Evolutionary conservation across 495 filamentous ascomycete species (phyloP).

Genomic region (Sordaria brevicollis): DNA sequence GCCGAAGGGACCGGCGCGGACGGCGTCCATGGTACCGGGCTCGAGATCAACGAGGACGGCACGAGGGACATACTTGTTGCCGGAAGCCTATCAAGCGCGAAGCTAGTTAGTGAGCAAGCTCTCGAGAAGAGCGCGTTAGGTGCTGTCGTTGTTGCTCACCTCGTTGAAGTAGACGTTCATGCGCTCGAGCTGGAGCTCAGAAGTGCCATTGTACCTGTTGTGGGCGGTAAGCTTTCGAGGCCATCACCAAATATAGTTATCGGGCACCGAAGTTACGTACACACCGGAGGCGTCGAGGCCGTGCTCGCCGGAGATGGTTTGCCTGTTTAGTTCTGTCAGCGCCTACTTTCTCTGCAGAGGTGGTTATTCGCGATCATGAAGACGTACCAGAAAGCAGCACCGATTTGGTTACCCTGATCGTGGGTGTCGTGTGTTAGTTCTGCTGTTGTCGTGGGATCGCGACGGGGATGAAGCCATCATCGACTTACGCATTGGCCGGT

Average conservation of each 20-base stretch:
- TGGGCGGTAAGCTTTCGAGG: slow-evolving; percentile 19
- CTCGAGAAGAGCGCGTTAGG: neutral
- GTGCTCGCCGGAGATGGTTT: slow-evolving; percentile 97
- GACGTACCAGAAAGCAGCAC: slow-evolving; percentile 92
- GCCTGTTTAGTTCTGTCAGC: slow-evolving; percentile 29
- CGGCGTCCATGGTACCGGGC: slow-evolving; percentile 98
- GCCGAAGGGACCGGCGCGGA: slow-evolving; percentile 97
- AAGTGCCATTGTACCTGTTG: slow-evolving; percentile 86
- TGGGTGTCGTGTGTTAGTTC: slow-evolving; percentile 21
- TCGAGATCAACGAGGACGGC: slow-evolving; percentile 99
- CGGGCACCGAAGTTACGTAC: slow-evolving; percentile 24
- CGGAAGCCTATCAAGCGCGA: slow-evolving; percentile 53
- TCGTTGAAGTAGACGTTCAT: slow-evolving; percentile 99
- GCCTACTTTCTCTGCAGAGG: neutral
- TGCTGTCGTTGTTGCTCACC: slow-evolving; percentile 42
- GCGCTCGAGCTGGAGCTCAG: slow-evolving; percentile 97
- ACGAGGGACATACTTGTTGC: slow-evolving; percentile 98
- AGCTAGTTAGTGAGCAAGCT: neutral
- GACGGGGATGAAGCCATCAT: slow-evolving; percentile 8
- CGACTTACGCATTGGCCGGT: slow-evolving; percentile 97
- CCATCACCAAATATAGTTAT: neutral
- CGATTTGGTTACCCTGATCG: slow-evolving; percentile 95
- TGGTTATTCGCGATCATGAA: neutral
- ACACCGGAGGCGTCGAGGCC: slow-evolving; percentile 89
- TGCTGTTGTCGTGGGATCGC: slow-evolving; percentile 1